Evolutionary conservation across 2,329 filamentous ascomycete genomes (phyloP), one percentile per base, ranked within the genome.

Genomic region (Epichloe sp.): DNA sequence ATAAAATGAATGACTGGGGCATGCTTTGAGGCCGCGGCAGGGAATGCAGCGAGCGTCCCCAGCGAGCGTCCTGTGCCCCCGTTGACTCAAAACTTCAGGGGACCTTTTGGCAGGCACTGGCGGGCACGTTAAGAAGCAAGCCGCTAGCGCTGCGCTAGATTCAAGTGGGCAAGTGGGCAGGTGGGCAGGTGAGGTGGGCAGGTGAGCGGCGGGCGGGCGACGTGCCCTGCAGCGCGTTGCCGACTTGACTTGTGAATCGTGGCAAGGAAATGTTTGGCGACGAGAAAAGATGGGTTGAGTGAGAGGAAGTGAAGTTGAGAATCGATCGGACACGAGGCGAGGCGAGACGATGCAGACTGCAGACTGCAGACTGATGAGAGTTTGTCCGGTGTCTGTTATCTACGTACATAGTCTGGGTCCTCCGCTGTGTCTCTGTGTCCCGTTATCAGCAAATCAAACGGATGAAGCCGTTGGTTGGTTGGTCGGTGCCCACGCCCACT

Each of bases 361-460:
- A 19, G 19, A 21, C 19, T 31, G 8, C 8, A 31, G 8, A 4
- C 31, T 31, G 31, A 34, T n/a, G 43, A 45, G 21, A 31, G 23
- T 35, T 45, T 45, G 43, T 10, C 26, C 23, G 7, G 6, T 15
- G 15, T 34, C 31, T 31, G 8, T 31, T 31, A 31, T 31, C 31
- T 31, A 23, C 19, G 3, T 3, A 21, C 21, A 6, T 23, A 10
- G 26, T 31, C 26, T 10, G 26, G 19, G 11, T 31, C 42, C 12
- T 5, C 42, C 10, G 19, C 19, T 7, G 21, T n/a, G n/a, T n/a
- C n/a, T n/a, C 17, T 19, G 19, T 15, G 41, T 49, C 7, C 40
- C 31, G 48, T 38, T 49, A 49, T 49, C 48, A 44, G 48, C 48
- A 41, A 49, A 49, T 49, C 48, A 10, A 49, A 8, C 23, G 31